Evolutionary conservation across 805 yeast species (phyloP).

Genomic region (Candida broadrunensis): DNA sequence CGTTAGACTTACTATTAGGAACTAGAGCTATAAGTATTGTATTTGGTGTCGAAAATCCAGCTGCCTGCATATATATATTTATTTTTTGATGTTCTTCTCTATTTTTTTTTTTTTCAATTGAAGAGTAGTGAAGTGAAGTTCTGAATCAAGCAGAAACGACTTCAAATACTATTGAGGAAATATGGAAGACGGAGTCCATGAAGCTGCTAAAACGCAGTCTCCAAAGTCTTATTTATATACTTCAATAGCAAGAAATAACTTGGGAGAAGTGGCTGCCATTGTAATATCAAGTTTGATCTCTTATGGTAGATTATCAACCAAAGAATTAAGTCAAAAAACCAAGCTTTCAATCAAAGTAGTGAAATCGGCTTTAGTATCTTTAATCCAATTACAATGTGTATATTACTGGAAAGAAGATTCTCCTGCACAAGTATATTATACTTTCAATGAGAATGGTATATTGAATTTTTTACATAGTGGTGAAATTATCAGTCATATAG

Average conservation of each 20-base stretch:
- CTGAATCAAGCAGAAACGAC: no score
- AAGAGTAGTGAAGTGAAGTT: no score
- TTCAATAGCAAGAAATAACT: conserved; percentile 47
- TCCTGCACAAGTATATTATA: conserved; percentile 44
- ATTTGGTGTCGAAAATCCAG: no score
- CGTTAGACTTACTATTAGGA: no score
- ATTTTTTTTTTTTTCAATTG: no score
- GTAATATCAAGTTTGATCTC: conserved; percentile 60
- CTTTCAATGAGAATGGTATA: conserved; percentile 61
- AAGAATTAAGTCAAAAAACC: conserved; percentile 49
- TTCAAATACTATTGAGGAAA: no score
- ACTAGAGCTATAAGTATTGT: no score
- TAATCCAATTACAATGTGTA: conserved; percentile 78
- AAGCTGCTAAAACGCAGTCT: conserved; percentile 48
- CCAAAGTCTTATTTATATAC: conserved; percentile 61
- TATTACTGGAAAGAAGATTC: conserved; percentile 46
- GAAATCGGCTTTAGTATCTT: conserved; percentile 65
- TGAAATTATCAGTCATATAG: conserved; percentile 58
- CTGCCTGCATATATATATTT: no score
- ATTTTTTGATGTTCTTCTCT: no score
- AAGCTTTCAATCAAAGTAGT: conserved; percentile 49
- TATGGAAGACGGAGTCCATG: conserved; percentile 17
- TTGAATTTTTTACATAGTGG: conserved; percentile 71
- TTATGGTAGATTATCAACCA: conserved; percentile 62
- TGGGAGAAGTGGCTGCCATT: conserved; percentile 73